A percentile compares a stretch with the other conserved stretches of the same genome.
These are phyloP conservation scores for Nicotiana undulata DNA, from an alignment of 257 asterid species.

Conservation along the genomic window DNA sequence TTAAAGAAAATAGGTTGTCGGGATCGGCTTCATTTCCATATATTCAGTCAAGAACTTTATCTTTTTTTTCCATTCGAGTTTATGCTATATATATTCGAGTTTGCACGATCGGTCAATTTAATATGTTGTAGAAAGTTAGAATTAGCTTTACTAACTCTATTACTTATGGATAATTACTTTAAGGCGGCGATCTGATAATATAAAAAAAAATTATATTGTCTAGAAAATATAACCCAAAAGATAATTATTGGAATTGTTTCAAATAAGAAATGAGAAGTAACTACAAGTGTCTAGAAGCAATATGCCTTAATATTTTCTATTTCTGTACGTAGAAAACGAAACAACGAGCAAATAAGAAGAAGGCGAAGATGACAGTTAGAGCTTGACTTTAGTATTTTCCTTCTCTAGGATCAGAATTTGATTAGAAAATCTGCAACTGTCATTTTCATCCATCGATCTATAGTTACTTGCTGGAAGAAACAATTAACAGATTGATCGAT, in stretches of 20 bases:
- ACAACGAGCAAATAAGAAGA: neutral
- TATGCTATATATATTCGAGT: no score
- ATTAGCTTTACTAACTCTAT: no score
- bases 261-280: neutral
- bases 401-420: neutral
- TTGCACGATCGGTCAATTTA: no score
- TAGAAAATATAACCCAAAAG: no score
- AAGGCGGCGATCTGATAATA: no score
- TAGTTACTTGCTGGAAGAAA: neutral
- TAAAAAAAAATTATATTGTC: no score
- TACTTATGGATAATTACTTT: no score
- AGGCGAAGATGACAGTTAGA: neutral
- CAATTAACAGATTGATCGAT: neutral
- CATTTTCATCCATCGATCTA: neutral
- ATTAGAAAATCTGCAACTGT: neutral
- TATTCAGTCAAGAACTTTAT: no score
- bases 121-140: no score
- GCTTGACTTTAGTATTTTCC: neutral
- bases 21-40: no score
- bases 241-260: neutral
- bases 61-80: no score
- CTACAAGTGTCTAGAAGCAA: neutral
- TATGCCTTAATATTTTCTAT: neutral
- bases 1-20: neutral
- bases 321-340: neutral